phyloP scores from a whole-genome alignment of 352 stramenopile genomes.

The Pythium sukuiense region DNA sequence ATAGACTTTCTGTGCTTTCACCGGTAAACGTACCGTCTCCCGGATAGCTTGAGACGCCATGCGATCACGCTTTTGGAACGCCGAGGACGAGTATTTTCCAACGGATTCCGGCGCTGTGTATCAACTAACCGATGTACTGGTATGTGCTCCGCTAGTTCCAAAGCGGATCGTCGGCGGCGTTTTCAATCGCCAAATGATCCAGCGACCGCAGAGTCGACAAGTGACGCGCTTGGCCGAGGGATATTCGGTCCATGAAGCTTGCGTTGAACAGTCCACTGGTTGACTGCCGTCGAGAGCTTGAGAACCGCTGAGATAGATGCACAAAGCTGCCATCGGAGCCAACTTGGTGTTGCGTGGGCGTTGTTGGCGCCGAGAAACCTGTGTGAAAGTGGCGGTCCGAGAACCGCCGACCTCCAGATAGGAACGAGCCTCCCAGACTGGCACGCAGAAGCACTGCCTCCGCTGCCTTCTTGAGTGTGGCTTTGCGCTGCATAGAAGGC shows the following conservation, averaged over 20 bases:
- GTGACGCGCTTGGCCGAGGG: constrained; percentile 25
- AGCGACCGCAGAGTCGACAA: constrained; percentile 15
- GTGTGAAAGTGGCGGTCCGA: constrained; percentile 6
- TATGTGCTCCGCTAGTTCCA: constrained; percentile 13
- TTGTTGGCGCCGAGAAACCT: neutral
- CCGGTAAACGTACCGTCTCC: no score
- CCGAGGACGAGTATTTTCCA: no score
- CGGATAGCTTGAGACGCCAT: no score
- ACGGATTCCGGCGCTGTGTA: no score
- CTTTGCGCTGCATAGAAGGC: constrained; percentile 3
- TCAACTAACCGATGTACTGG: neutral
- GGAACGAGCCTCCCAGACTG: constrained; percentile 7
- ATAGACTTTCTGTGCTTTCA: no score
- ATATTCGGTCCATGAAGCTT: constrained; percentile 27
- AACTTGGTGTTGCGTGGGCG: neutral
- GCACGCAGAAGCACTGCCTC: constrained; percentile 9
- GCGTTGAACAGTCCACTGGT: constrained; percentile 22
- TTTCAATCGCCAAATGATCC: constrained; percentile 20
- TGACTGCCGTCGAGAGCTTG: constrained; percentile 20
- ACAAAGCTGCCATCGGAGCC: neutral
- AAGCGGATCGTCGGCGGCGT: constrained; percentile 19
- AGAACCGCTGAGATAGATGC: constrained; percentile 23
- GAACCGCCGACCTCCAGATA: constrained; percentile 7
- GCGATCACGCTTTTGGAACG: no score
- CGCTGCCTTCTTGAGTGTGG: constrained; percentile 15